A percentile compares a stretch with the other conserved stretches of the same genome.
Evolutionary conservation across 2,329 filamentous ascomycete species (phyloP).

Genomic region (Talaromyces sp.): DNA sequence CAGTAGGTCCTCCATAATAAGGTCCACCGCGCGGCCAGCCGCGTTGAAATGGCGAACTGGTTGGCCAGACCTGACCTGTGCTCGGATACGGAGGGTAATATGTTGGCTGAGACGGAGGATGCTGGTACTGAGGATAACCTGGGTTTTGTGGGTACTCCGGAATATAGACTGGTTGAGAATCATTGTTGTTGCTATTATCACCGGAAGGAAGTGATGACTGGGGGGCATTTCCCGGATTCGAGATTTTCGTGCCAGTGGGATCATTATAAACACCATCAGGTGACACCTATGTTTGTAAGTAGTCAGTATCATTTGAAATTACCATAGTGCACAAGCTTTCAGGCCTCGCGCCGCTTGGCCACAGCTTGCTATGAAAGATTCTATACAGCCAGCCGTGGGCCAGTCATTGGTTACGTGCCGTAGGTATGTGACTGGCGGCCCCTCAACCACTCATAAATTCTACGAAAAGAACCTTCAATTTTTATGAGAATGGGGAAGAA

Average conservation of each 20-base stretch:
- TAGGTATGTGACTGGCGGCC: too few relatives aligned
- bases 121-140: neutral
- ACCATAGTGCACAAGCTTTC: neutral
- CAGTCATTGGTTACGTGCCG: too few relatives aligned
- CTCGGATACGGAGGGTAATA: slow-evolving; percentile 8
- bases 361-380: too few relatives aligned
- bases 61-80: slow-evolving; percentile 4
- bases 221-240: neutral
- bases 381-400: too few relatives aligned
- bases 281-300: slow-evolving; percentile 16
- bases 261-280: slow-evolving; percentile 21
- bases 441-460: too few relatives aligned
- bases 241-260: slow-evolving; percentile 2
- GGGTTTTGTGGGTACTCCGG: slow-evolving; percentile 10
- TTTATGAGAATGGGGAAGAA: too few relatives aligned
- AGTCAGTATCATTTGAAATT: neutral
- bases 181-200: neutral
- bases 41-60: slow-evolving; percentile 11
- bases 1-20: slow-evolving; percentile 8
- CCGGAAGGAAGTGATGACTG: neutral
- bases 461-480: too few relatives aligned
- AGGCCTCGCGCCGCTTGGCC: too few relatives aligned
- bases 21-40: slow-evolving; percentile 15
- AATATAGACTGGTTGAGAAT: slow-evolving; percentile 12
- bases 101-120: neutral